Evolutionary conservation across 2,329 filamentous ascomycete species (phyloP).

Genomic region (Diaporthe sp.): DNA sequence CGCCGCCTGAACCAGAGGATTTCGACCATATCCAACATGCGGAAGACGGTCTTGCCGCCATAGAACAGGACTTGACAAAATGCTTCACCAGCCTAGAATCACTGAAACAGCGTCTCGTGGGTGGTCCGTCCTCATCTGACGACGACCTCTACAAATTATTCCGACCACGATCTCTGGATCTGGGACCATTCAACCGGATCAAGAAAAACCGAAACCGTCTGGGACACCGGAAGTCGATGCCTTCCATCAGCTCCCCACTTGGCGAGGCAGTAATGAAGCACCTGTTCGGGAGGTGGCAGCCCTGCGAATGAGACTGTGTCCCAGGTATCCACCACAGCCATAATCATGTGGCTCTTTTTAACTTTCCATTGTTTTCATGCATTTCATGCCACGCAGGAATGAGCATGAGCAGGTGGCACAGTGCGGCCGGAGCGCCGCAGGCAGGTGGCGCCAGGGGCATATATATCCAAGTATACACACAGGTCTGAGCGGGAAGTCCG

Average conservation of each 20-base stretch:
- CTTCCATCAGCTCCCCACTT: not conserved
- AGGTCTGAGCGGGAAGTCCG: not conserved
- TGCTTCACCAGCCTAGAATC: slow-evolving; percentile 24
- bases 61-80: slow-evolving; percentile 12
- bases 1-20: slow-evolving; percentile 26
- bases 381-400: not conserved
- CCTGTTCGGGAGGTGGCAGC: slow-evolving; percentile 16
- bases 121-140: not conserved
- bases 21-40: slow-evolving; percentile 4
- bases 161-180: slow-evolving; percentile 12
- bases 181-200: not conserved
- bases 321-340: too few relatives aligned
- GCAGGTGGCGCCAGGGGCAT: not conserved
- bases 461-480: not conserved
- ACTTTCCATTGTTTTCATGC: not conserved
- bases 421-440: slow-evolving; percentile 2
- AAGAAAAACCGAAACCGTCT: too few relatives aligned
- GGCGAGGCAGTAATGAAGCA: slow-evolving; percentile 29
- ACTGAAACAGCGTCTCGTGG: not conserved
- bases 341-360: not conserved
- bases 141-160: not conserved
- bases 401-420: slow-evolving; percentile 17
- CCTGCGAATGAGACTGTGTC: not conserved
- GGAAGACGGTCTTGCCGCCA: slow-evolving; percentile 24
- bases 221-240: not conserved